A percentile compares a stretch with the other conserved stretches of the same genome.
phyloP scores from a whole-genome alignment of 345 rosid genomes.

The Citrus medica region DNA sequence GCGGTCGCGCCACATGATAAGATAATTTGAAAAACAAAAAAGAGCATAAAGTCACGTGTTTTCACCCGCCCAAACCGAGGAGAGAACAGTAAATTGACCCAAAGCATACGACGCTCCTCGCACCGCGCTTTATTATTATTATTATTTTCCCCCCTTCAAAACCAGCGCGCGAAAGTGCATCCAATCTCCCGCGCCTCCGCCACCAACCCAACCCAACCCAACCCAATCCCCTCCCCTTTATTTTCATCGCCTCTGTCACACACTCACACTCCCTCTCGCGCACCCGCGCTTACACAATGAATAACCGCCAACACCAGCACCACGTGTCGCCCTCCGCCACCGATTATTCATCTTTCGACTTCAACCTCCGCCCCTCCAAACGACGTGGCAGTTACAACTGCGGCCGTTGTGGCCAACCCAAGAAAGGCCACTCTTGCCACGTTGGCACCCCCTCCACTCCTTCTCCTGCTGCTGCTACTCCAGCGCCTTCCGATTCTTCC shows the following conservation, averaged over 20 bases:
- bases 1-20: neutral
- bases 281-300: slow-evolving; percentile 15
- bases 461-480: slow-evolving; percentile 24
- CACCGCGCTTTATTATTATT: neutral
- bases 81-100: slow-evolving; percentile 20
- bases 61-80: slow-evolving; percentile 7
- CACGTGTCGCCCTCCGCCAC: slow-evolving; percentile 44
- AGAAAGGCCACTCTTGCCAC: slow-evolving; percentile 82
- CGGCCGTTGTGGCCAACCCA: slow-evolving; percentile 95
- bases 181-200: slow-evolving; percentile 63
- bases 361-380: slow-evolving; percentile 35
- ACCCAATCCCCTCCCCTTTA: slow-evolving; percentile 12
- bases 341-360: slow-evolving; percentile 43
- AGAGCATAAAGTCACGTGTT: neutral
- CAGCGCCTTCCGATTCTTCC: slow-evolving; percentile 32
- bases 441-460: slow-evolving; percentile 30
- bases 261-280: slow-evolving; percentile 2
- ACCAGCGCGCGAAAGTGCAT: slow-evolving; percentile 60
- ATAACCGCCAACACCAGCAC: slow-evolving; percentile 27
- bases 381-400: slow-evolving; percentile 93
- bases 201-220: slow-evolving; percentile 15
- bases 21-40: neutral
- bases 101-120: slow-evolving; percentile 22
- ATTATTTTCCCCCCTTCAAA: slow-evolving; percentile 23
- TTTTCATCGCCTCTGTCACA: slow-evolving; percentile 10